Base-by-base conservation (phyloP, 2,329 filamentous ascomycete species). In the Fusarium sp. region DNA sequence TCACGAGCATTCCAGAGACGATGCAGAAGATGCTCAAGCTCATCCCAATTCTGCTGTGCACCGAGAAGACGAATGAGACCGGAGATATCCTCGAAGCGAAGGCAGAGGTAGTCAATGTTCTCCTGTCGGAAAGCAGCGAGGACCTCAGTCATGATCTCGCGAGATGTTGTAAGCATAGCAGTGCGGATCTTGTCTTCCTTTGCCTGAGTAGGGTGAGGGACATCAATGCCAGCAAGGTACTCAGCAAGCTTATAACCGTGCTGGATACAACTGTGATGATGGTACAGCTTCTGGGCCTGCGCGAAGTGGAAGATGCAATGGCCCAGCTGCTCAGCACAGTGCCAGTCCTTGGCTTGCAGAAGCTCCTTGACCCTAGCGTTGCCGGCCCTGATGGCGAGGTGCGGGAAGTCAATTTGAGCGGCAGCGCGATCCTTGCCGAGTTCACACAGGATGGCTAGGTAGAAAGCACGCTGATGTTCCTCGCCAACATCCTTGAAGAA, bases 161-260 rank as follows among this genome's bases (percentile, higher is more conserved):
- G 74, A 7, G 75, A 76, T 2, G 73, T 73, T 8, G 61, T 53
- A 5, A 76, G 57, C 74, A 75, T 70, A 6, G 61, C 56, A n/a
- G 50, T 58, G 5, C 65, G 52, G 18, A 71, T 40, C 14, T 70
- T 67, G 8, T 64, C 46, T 7, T 74, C 64, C 64, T 83, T 81
- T 7, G 77, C 61, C 23, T 76, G 76, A n/a, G 74, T 75, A 35
- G 77, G 81, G 54, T 74, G 76, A 30, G 73, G 73, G 11, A 79
- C 75, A 30, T 81, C 81, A 48, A 83, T 81, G 26, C 83, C 83
- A 5, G 83, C 83, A 49, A 86, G 77, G 23, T 81, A 75, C 45
- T 82, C 80, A 15, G 85, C 84, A 11, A 87, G 77, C 68, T 81
- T 81, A 76, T 85, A 85, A 18, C 83, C 84, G 55, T 82, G 80